These are phyloP conservation scores for Saturnispora saitoi DNA, from an alignment of 805 yeast genomes.

Conservation along the genomic window DNA sequence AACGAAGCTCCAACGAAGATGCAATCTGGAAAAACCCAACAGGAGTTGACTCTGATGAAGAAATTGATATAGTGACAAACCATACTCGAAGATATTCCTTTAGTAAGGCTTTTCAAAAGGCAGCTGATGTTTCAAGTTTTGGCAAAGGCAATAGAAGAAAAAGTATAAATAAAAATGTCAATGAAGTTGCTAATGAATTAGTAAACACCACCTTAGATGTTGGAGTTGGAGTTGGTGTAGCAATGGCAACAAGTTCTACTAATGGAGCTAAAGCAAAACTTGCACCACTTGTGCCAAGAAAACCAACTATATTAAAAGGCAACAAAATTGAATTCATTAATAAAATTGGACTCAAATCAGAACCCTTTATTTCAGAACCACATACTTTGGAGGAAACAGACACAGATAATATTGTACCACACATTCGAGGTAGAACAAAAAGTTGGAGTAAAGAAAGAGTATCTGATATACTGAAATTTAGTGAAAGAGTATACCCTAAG, in stretches of 20 bases:
- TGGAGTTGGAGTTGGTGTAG: constrained; percentile 2
- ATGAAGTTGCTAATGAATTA: background rate
- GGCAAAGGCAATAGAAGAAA: background rate
- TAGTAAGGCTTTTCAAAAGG: background rate
- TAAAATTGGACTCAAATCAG: background rate
- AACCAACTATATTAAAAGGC: constrained; percentile 31
- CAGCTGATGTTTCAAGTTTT: background rate
- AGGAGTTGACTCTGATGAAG: constrained; percentile 12
- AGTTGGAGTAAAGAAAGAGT: constrained; percentile 7
- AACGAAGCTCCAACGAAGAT: constrained; percentile 7
- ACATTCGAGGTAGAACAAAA: background rate
- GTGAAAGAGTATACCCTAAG: background rate
- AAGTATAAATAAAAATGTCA: background rate
- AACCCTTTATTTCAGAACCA: background rate
- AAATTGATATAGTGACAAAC: background rate
- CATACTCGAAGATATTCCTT: background rate
- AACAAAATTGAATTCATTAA: background rate
- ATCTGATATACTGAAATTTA: constrained; percentile 1
- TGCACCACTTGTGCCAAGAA: constrained; percentile 39
- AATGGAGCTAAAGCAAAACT: constrained; percentile 10
- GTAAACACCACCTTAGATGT: background rate
- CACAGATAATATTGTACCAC: background rate
- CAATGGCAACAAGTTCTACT: constrained; percentile 4
- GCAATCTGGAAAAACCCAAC: constrained; percentile 9
- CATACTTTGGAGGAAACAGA: background rate